phyloP scores from a whole-genome alignment of 139 green algal genomes.

The Closterium sp. region DNA sequence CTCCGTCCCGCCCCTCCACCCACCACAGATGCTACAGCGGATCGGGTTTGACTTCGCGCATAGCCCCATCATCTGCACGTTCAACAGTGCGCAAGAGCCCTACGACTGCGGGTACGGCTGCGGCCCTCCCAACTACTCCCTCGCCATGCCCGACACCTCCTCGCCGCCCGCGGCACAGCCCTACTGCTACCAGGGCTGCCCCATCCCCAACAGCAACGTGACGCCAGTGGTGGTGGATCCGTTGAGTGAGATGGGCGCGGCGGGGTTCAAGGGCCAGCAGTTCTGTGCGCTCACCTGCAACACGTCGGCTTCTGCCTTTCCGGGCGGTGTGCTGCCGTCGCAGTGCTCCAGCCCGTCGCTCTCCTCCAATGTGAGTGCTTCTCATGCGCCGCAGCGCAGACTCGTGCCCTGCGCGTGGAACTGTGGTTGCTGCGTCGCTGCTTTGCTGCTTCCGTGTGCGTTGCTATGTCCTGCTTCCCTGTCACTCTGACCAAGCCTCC shows the following conservation, averaged over 20 bases:
- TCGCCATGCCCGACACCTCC: neutral
- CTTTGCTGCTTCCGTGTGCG: neutral
- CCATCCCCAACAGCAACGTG: slow-evolving; percentile 42
- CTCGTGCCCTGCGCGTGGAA: neutral
- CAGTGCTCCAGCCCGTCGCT: slow-evolving; percentile 53
- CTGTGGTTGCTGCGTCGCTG: neutral
- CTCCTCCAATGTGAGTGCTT: neutral
- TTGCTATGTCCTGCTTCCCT: neutral
- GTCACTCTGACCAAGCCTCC: too few species aligned
- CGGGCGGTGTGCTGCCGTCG: slow-evolving; percentile 46
- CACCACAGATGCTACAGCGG: neutral
- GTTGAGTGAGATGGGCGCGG: slow-evolving; percentile 67
- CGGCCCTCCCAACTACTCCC: slow-evolving; percentile 51
- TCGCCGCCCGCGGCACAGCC: neutral
- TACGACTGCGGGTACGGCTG: slow-evolving; percentile 67
- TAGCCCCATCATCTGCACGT: slow-evolving; percentile 63
- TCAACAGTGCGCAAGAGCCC: slow-evolving; percentile 27
- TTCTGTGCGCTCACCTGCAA: slow-evolving; percentile 58
- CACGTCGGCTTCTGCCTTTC: slow-evolving; percentile 63
- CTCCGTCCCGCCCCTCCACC: neutral
- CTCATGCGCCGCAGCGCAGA: too few species aligned
- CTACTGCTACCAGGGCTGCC: slow-evolving; percentile 66
- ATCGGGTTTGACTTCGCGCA: slow-evolving; percentile 56
- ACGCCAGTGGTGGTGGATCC: slow-evolving; percentile 53
- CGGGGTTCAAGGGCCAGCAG: slow-evolving; percentile 69